Percentiles rank a stretch among this genome's conserved stretches.
phyloP scores from a whole-genome alignment of 2,329 filamentous ascomycete genomes.

The Claviceps sp. region DNA sequence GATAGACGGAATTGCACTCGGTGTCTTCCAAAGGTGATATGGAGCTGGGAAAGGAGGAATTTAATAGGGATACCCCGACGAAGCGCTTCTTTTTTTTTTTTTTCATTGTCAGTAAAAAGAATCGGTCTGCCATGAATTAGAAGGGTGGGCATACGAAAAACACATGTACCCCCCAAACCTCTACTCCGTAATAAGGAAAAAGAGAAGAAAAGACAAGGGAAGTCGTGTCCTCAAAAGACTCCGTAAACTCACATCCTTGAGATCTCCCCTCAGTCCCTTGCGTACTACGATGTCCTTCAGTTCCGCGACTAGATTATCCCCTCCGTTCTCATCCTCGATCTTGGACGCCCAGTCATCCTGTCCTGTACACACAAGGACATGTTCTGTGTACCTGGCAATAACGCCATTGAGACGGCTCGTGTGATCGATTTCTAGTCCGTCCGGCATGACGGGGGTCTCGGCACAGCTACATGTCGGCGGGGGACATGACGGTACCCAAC shows the following conservation, averaged over 20 bases:
- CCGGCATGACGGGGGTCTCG: constrained; percentile 48
- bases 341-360: constrained; percentile 67
- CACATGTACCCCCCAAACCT: no score
- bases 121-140: no score
- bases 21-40: constrained; percentile 28
- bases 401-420: constrained; percentile 58
- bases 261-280: constrained; percentile 48
- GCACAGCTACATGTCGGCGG: constrained; percentile 64
- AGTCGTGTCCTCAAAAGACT: background rate
- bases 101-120: background rate
- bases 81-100: constrained; percentile 48
- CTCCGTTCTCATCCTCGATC: constrained; percentile 69
- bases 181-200: background rate
- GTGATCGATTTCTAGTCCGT: constrained; percentile 61
- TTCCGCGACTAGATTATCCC: constrained; percentile 53
- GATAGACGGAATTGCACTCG: constrained; percentile 52
- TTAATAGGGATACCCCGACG: constrained; percentile 65
- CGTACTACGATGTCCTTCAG: constrained; percentile 49
- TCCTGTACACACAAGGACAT: constrained; percentile 74
- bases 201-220: background rate
- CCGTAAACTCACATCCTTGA: constrained; percentile 42
- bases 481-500: constrained; percentile 48
- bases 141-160: no score
- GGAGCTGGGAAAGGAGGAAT: constrained; percentile 57
- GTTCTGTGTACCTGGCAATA: constrained; percentile 66